Percentiles rank a stretch among this genome's conserved stretches.
phyloP scores from a whole-genome alignment of 2,329 filamentous ascomycete genomes.

The Trichoderma lentiforme region DNA sequence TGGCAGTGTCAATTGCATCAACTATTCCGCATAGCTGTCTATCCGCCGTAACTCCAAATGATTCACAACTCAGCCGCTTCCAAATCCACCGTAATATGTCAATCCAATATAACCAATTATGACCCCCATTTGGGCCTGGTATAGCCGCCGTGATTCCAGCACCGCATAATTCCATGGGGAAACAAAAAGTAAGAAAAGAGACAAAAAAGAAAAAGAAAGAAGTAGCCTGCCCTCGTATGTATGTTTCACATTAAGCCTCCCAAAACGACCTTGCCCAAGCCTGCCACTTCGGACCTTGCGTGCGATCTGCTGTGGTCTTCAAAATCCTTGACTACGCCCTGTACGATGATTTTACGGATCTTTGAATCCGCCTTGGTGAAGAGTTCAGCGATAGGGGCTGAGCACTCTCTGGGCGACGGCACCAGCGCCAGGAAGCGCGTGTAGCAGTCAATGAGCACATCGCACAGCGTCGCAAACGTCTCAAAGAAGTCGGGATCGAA shows the following conservation, averaged over 20 bases:
- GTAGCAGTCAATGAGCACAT: constrained; percentile 92
- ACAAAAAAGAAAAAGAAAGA: neutral
- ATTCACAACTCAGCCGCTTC: neutral
- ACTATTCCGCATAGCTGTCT: neutral
- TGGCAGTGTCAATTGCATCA: neutral
- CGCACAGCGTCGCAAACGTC: constrained; percentile 92
- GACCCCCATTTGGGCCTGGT: neutral
- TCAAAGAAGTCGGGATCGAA: constrained; percentile 98
- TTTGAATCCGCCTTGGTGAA: constrained; percentile 87
- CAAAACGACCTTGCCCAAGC: constrained; percentile 83
- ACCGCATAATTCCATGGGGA: neutral
- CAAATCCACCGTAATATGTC: neutral
- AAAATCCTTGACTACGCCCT: constrained; percentile 85
- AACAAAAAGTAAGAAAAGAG: neutral
- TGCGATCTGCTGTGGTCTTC: constrained; percentile 78
- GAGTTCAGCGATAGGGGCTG: constrained; percentile 68
- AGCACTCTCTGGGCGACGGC: constrained; percentile 70
- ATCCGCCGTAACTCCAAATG: neutral
- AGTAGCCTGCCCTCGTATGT: neutral
- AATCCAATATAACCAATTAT: neutral
- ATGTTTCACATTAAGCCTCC: constrained; percentile 74
- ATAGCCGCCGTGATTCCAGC: neutral
- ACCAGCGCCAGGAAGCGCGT: constrained; percentile 72
- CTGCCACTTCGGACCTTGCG: constrained; percentile 76
- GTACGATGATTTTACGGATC: constrained; percentile 84